These are phyloP conservation scores for Macrolepiota dolichaula DNA, from an alignment of 768 basidiomycete species.

Conservation along the genomic window DNA sequence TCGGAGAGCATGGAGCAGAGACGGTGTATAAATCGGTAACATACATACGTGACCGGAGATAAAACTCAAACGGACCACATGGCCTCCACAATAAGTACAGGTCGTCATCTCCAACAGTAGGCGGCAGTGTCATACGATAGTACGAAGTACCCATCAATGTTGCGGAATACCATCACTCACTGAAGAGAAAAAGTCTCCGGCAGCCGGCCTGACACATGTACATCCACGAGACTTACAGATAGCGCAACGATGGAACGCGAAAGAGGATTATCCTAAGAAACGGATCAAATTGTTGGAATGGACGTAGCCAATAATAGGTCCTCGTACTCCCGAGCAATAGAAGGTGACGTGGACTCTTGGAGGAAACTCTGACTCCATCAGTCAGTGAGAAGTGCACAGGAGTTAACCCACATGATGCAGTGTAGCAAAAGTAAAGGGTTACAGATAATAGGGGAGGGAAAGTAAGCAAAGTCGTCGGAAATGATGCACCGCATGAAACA, in stretches of 20 bases:
- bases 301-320: neutral
- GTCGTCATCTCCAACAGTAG: neutral
- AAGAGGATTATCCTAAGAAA: neutral
- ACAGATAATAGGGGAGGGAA: neutral
- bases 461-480: neutral
- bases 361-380: no score
- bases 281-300: neutral
- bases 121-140: neutral
- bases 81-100: neutral
- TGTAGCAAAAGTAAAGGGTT: neutral
- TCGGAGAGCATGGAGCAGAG: no score
- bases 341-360: neutral
- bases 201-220: neutral
- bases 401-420: no score
- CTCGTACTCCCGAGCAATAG: neutral
- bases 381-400: no score
- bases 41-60: neutral
- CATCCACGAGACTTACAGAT: neutral
- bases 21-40: neutral
- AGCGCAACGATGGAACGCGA: neutral
- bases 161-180: neutral
- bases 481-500: neutral
- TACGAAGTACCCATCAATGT: neutral
- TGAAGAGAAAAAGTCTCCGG: neutral
- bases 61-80: neutral